phyloP scores from a whole-genome alignment of 2,329 filamentous ascomycete species.

The Aschersonia sp. region DNA sequence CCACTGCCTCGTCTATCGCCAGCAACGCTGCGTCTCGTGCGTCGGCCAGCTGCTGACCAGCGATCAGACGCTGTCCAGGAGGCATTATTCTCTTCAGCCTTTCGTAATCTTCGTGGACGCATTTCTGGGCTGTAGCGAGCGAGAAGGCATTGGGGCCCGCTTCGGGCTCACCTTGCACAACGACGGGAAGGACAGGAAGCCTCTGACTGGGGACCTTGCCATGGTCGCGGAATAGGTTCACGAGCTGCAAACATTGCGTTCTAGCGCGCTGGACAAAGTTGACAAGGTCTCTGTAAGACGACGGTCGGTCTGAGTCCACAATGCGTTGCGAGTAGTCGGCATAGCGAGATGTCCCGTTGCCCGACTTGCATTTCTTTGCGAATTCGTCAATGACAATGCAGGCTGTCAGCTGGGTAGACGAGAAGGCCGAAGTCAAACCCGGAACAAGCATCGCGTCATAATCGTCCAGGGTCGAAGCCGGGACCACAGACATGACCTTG shows the following conservation, averaged over 20 bases:
- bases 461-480: constrained; percentile 42
- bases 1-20: constrained; percentile 67
- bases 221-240: constrained; percentile 84
- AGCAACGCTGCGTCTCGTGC: constrained; percentile 54
- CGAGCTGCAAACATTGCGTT: constrained; percentile 77
- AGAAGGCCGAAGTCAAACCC: constrained; percentile 56
- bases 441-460: constrained; percentile 53
- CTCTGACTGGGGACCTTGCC: constrained; percentile 64
- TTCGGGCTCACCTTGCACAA: constrained; percentile 86
- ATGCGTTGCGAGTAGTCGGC: constrained; percentile 55
- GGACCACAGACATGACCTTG: constrained; percentile 64
- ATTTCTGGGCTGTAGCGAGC: constrained; percentile 73
- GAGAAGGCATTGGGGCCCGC: constrained; percentile 90
- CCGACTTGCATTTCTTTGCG: constrained; percentile 41
- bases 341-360: constrained; percentile 35
- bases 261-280: constrained; percentile 81
- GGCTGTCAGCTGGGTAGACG: constrained; percentile 74
- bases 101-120: constrained; percentile 74
- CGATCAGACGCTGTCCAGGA: constrained; percentile 74
- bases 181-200: constrained; percentile 69
- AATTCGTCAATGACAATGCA: constrained; percentile 83
- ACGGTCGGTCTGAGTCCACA: constrained; percentile 67
- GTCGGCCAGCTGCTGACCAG: constrained; percentile 64
- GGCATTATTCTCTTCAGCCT: constrained; percentile 78
- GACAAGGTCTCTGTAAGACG: constrained; percentile 77